phyloP scores from a whole-genome alignment of 768 basidiomycete genomes.

The Naganishia vaughanmartiniae region DNA sequence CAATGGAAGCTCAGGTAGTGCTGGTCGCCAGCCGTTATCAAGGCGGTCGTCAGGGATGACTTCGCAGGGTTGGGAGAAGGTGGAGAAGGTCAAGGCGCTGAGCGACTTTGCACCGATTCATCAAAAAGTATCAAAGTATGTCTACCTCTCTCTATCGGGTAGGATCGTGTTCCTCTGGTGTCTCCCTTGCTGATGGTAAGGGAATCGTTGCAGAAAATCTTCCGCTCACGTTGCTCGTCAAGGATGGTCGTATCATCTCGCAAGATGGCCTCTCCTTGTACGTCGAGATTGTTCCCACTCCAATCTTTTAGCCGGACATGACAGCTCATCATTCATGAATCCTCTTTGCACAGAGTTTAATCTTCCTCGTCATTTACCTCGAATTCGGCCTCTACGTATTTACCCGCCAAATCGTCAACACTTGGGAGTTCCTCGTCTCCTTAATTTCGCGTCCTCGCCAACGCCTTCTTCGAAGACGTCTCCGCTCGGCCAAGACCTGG shows the following conservation, averaged over 20 bases:
- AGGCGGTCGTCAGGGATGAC: conserved; percentile 17
- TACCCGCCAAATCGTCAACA: conserved; percentile 86
- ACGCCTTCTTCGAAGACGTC: conserved; percentile 68
- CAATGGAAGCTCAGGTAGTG: conserved; percentile 27
- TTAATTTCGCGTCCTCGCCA: conserved; percentile 65
- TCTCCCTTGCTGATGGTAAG: not conserved
- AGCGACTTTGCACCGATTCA: conserved; percentile 68
- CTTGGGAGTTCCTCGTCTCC: conserved; percentile 80
- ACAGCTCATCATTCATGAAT: not conserved
- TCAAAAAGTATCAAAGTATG: conserved; percentile 71
- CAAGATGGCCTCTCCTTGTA: conserved; percentile 78
- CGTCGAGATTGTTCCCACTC: conserved; percentile 1
- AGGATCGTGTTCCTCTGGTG: not conserved
- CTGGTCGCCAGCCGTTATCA: not conserved
- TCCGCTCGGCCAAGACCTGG: conserved; percentile 73
- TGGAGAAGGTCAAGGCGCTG: conserved; percentile 51
- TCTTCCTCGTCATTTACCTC: conserved; percentile 74
- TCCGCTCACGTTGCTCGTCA: conserved; percentile 39
- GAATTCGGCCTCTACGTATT: conserved; percentile 77
- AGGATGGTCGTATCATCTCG: conserved; percentile 61
- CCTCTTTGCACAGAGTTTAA: conserved; percentile 61
- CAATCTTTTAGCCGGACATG: not conserved
- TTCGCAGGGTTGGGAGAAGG: conserved; percentile 36
- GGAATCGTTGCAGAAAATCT: not conserved
- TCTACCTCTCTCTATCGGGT: not conserved